Base-by-base conservation (phyloP, 2,329 filamentous ascomycete species). In the Penicillium rolfsii region DNA sequence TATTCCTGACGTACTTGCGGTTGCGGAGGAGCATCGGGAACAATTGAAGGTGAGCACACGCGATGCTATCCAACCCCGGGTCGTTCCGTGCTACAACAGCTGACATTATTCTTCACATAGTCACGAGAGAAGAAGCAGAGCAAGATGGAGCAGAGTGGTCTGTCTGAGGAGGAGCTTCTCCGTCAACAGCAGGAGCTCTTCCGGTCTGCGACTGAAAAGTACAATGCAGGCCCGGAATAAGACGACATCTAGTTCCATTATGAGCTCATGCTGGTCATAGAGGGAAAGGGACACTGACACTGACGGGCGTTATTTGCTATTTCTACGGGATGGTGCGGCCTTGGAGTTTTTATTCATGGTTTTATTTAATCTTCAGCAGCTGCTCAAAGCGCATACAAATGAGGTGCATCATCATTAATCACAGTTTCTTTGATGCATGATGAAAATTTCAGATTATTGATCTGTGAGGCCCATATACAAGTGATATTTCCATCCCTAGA, bases 81-180 rank as follows among this genome's bases (percentile, higher is more conserved):
- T 49, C n/a, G 5, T 49, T 30, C 35, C 52, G 57, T 30, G 9
- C 9, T 35, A 53, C 14, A 45, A 41, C 55, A 58, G 40, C 57
- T 68, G 55, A 71, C 61, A 64, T 60, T 60, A 66, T 52, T 61
- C 19, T 53, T 36, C 9, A 61, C 58, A 55, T 40, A 97, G 92
- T 91, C 90, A 33, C 90, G 94, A 52, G 95, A 99, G 80, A 96
- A 96, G 84, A 97, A 97, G 79, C 90, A 93, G 66, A 96, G 93
- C 78, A 98, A 98, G 80, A 93, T 98, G 73, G 94, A 97, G 71
- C 90, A 95, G 75, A 97, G 93, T 74, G 94, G 94, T 57, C 85
- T 98, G 80, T 91, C 91, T 0, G 88, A 96, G 74, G 95, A 97
- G 70, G 91, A 99, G 77, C 84, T 99, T 52, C 87, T 95, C 59